phyloP scores from a whole-genome alignment of 306 rosid genomes.

The Quercus parvula region DNA sequence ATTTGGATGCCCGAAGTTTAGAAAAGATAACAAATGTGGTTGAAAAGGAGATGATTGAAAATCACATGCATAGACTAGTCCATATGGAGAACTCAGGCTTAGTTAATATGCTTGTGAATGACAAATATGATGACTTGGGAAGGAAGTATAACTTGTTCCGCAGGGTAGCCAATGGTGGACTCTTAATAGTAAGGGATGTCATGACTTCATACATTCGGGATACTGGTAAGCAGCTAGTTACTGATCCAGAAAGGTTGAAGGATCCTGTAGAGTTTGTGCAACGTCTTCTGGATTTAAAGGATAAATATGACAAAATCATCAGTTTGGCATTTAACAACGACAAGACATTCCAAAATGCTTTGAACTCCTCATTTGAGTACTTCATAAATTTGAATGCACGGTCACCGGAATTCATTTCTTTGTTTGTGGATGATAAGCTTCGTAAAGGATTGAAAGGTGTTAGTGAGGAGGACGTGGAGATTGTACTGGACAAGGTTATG shows the following conservation, averaged over 20 bases:
- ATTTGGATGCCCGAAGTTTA: conserved; percentile 49
- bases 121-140: conserved; percentile 51
- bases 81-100: conserved; percentile 59
- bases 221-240: conserved; percentile 48
- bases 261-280: conserved; percentile 60
- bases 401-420: conserved; percentile 53
- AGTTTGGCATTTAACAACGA: conserved; percentile 40
- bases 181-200: conserved; percentile 42
- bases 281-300: conserved; percentile 48
- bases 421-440: conserved; percentile 61
- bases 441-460: conserved; percentile 52
- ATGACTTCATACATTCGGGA: conserved; percentile 46
- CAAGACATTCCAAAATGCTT: conserved; percentile 54
- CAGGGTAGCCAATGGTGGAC: conserved; percentile 47
- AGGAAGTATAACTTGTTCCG: conserved; percentile 49
- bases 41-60: conserved; percentile 53
- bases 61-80: conserved; percentile 42
- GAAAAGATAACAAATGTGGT: conserved; percentile 43
- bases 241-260: conserved; percentile 48
- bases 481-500: conserved; percentile 57
- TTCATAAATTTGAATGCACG: conserved; percentile 59
- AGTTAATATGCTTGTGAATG: conserved; percentile 47
- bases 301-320: conserved; percentile 48
- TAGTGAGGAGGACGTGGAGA: conserved; percentile 58
- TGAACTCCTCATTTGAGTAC: conserved; percentile 55